Evolutionary conservation across 1,139 yeast species (phyloP), one percentile per base, ranked within the genome.

Genomic region (Taphrina wiesneri): DNA sequence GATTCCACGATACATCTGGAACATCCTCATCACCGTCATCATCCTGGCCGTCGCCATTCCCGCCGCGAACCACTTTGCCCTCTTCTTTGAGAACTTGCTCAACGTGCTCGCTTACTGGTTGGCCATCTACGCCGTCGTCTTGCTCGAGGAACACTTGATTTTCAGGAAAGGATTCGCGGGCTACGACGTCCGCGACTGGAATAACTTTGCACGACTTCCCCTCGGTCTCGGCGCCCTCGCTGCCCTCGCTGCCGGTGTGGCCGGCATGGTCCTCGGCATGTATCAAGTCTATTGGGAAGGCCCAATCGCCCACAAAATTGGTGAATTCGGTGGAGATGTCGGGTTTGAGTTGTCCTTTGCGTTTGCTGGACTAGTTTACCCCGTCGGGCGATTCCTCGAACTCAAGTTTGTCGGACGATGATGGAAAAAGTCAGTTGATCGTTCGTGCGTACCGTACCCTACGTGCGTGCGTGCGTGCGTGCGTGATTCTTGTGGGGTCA

Each of bases 41-140:
- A 85, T 92, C 60, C 82, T 90, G 75, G 97, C 92, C 67, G 86
- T 91, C 74, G 86, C 95, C 74, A 90, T 90, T 72, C 96, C 96
- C 43, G 97, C 90, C 57, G 88, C 86, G 79, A 86, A 87, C 79
- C 76, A 82, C 70, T 91, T 91, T 76, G 85, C 82, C 68, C 73
- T 77, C 9, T 91, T 88, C 73, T 88, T 91, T 87, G 82, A 83
- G 69, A 86, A 88, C 78, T 90, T 91, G 78, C 90, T 91, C 96
- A 86, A 89, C 79, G 79, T 90, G 76, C 89, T 91, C 75, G 93
- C 90, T 70, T 91, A 91, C 82, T 91, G 93, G 84, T 82, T 91
- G 75, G 90, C 96, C 68, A 88, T 90, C 74, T 91, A 91, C 79
- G 85, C 84, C 74, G 84, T 89, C 60, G 84, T 90, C 75, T 78